phyloP scores from a whole-genome alignment of 768 basidiomycete species.

The Suillus subalutaceus region DNA sequence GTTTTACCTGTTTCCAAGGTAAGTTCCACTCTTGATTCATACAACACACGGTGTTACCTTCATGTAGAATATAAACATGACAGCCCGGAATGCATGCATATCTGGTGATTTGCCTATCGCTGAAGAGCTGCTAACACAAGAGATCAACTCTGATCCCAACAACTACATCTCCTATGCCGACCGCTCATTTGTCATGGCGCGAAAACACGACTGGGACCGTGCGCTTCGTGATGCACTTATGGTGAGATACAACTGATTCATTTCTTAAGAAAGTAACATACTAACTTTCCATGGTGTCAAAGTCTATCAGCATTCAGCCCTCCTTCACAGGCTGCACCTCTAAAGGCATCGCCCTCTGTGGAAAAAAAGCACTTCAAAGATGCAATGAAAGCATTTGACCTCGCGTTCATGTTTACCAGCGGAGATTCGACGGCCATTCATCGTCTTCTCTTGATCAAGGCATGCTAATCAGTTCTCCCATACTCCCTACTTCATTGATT shows the following conservation, averaged over 20 bases:
- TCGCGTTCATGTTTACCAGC: neutral
- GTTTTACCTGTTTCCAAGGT: neutral
- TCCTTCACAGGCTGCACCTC: neutral
- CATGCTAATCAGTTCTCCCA: neutral
- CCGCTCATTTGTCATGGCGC: neutral
- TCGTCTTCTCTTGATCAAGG: neutral
- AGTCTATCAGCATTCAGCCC: neutral
- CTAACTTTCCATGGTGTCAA: neutral
- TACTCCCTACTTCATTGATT: neutral
- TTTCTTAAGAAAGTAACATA: neutral
- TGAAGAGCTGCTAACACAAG: neutral
- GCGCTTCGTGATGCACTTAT: neutral
- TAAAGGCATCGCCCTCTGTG: neutral
- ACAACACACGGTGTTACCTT: neutral
- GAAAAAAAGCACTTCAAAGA: neutral
- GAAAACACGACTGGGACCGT: neutral
- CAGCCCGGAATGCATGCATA: neutral
- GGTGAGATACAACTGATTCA: neutral
- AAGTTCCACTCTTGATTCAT: neutral
- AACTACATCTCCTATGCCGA: neutral
- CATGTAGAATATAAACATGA: neutral
- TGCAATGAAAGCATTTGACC: neutral
- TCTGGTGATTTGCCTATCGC: neutral
- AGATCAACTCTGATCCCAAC: neutral
- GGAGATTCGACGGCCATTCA: neutral